Base-by-base conservation (phyloP, 1,139 yeast species). In the Taphrina flavorubra region DNA sequence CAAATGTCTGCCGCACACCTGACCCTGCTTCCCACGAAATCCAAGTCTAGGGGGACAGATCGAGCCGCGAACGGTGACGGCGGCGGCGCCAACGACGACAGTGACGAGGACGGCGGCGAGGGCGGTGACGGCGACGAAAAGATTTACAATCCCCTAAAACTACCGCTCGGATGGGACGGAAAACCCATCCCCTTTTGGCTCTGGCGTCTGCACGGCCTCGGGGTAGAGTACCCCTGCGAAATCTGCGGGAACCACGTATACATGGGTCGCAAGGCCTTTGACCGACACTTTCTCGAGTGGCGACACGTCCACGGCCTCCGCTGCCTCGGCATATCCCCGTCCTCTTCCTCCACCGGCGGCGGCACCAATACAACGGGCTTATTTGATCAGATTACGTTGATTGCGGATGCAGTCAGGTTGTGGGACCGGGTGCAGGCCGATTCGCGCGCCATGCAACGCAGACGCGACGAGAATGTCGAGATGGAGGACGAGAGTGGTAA, bases 401-500 rank as follows among this genome's bases (percentile, higher is more conserved):
- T 92, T 16, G 80, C 83, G 8, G 97, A 92, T 65, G 97, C 94
- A 0, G 74, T 81, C 44, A 79, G 71, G 4, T 60, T 94, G 55
- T 85, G 89, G 86, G 79, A 81, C 1, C 79, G 77, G 57, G 72
- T 87, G 10, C 81, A 81, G 71, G 77, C 77, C 51, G 82, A 82
- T 49, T 77, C 77, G 31, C 77, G 83, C 64, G 72, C 75, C 1
- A 78, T 78, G 69, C 83, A 82, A 44, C 81, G 79, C 20, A 82
- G 82, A 67, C 76, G 76, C 25, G 91, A 87, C 70, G 83, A 84
- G 71, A 85, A 87, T 0, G 83, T 88, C 7, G 96, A 92, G 77
- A 90, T 92, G 65, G 98, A 92, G 77, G 98, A 94, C 76, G 88
- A 86, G 1, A 92, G 90, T 42, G 99, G 98, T 8, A 92, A 94